Conservation (phyloP, 352 stramenopile species). For the Phytophthora pini region DNA sequence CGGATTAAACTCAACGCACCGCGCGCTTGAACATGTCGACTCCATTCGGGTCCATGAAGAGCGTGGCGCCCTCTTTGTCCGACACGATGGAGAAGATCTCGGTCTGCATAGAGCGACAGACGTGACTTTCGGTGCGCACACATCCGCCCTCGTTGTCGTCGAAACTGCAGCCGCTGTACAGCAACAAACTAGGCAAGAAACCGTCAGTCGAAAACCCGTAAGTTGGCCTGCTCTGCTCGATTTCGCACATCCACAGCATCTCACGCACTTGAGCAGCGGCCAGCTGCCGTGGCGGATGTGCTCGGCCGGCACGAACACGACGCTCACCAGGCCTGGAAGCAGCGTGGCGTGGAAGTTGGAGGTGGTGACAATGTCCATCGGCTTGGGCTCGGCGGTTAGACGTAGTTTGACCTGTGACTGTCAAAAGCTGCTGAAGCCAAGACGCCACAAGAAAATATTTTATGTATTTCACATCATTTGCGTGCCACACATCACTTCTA, state of each 20-base stretch:
- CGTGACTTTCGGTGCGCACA: slow-evolving; percentile 47
- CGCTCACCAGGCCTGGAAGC: slow-evolving; percentile 79
- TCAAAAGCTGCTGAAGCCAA: no score
- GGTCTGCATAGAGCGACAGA: slow-evolving; percentile 79
- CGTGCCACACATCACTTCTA: no score
- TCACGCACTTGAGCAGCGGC: slow-evolving; percentile 82
- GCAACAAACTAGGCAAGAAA: slow-evolving; percentile 56
- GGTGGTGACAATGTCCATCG: slow-evolving; percentile 89
- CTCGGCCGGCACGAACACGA: slow-evolving; percentile 79
- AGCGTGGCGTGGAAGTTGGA: slow-evolving; percentile 91
- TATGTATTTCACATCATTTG: no score
- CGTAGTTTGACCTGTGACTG: background rate
- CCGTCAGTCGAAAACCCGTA: slow-evolving; percentile 1
- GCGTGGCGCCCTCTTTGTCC: slow-evolving; percentile 75
- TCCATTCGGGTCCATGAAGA: slow-evolving; percentile 87
- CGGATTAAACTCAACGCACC: slow-evolving; percentile 38
- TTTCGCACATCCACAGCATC: slow-evolving; percentile 29
- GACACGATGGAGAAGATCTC: slow-evolving; percentile 89
- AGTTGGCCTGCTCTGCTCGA: background rate
- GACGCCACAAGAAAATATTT: no score
- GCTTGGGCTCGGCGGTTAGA: background rate
- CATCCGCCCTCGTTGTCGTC: slow-evolving; percentile 73
- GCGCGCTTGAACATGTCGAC: slow-evolving; percentile 83
- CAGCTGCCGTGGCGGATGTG: slow-evolving; percentile 79
- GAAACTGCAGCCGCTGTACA: slow-evolving; percentile 85